Base-by-base conservation (phyloP, 345 rosid genomes). In the Brassica juncea region DNA sequence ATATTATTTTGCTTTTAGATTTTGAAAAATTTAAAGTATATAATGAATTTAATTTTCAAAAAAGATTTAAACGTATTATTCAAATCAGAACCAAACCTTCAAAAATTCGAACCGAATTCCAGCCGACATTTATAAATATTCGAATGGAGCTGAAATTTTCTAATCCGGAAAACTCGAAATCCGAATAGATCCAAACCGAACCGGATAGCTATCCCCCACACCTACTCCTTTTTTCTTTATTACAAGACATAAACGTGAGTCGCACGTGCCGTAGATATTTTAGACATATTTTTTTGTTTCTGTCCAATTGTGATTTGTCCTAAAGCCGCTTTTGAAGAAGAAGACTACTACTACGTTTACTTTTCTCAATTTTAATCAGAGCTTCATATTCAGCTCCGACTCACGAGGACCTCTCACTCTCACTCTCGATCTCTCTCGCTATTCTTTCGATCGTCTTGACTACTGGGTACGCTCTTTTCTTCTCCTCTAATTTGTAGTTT, bases 211-310 rank as follows among this genome's bases (percentile, higher is more conserved):
- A 19, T 19, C 21, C 21, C 21, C 21, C 21, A 19, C 0, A 19
- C 21, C 21, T 19, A 19, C 21, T 19, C 21, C 1, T 19, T 19
- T 11, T 27, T 6, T 14, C 34, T 6, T 30, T 30, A 1, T 62
- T 63, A 63, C 67, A 30, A 30, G 19, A 62, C 37, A 15, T 5
- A 49, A 28, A 52, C 66, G 74, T 35, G 23, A 71, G 39, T 21
- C 66, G 65, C 55, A 71, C 75, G 75, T 58, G 55, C 66, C 66
- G 66, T 34, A 71, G 75, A 57, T 71, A 71, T 23, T 35, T 58
- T 34, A 4, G n/a, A 3, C 10, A 1, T 12, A 44, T 11, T 44
- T 42, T 44, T 47, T 0, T 12, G 7, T 28, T 2, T 61, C 62
- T 19, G 37, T 30, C 37, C 19, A 28, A n/a, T 57, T n/a, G 57